Evolutionary conservation across 2,329 filamentous ascomycete species (phyloP).

Genomic region (Curvularia spicifera): DNA sequence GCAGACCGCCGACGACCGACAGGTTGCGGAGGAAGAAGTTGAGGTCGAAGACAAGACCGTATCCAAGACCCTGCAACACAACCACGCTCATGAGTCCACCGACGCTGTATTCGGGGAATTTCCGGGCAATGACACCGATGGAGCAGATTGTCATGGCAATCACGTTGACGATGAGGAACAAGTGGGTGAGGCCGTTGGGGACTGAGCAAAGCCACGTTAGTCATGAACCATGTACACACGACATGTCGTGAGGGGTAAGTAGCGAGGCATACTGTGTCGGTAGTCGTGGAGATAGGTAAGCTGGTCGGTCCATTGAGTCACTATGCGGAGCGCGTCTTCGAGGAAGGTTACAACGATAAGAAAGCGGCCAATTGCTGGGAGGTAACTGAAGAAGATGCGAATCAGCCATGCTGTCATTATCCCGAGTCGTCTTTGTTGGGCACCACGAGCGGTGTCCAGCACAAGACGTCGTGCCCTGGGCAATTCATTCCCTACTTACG

Average conservation of each 20-base stretch:
- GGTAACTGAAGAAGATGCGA: slow-evolving; percentile 66
- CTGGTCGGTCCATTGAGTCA: slow-evolving; percentile 98
- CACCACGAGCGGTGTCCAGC: not conserved
- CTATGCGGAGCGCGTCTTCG: slow-evolving; percentile 92
- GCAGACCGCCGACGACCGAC: slow-evolving; percentile 92
- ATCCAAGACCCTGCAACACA: slow-evolving; percentile 90
- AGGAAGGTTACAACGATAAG: slow-evolving; percentile 98
- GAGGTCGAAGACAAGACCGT: slow-evolving; percentile 97
- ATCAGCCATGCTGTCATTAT: slow-evolving; percentile 30
- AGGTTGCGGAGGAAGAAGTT: slow-evolving; percentile 99
- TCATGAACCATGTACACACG: slow-evolving; percentile 9
- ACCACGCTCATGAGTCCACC: slow-evolving; percentile 89
- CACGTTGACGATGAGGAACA: slow-evolving; percentile 92
- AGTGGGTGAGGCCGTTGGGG: slow-evolving; percentile 83
- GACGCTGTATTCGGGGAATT: slow-evolving; percentile 92
- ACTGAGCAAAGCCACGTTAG: slow-evolving; percentile 62
- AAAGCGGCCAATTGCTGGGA: slow-evolving; percentile 95
- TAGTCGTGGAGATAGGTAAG: slow-evolving; percentile 91
- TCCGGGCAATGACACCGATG: slow-evolving; percentile 84
- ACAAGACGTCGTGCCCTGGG: not conserved
- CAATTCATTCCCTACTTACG: slow-evolving; percentile 66
- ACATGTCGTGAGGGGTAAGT: not conserved
- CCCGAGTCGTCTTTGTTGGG: not conserved
- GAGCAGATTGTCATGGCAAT: slow-evolving; percentile 86
- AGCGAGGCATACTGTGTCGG: slow-evolving; percentile 72